Evolutionary conservation across 2,329 filamentous ascomycete genomes (phyloP), one percentile per base, ranked within the genome.

Genomic region (Hypoxylon sp.): DNA sequence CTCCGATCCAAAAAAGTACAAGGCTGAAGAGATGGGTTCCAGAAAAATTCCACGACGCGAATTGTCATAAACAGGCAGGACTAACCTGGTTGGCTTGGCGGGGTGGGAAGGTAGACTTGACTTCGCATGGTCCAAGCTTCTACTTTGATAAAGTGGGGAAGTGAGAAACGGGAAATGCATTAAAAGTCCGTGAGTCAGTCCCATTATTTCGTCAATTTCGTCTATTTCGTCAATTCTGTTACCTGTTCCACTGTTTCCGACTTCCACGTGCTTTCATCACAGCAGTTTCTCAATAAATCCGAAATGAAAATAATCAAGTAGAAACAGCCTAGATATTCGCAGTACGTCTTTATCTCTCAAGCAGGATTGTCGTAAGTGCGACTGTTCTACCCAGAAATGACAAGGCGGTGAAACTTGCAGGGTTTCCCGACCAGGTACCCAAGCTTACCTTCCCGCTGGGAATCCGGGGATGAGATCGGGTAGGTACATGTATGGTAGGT

Each of bases 11-110:
- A 14, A 53, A 64, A 55, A 42, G 54, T 63, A 63, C 64, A 68
- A 65, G 64, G 64, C 61, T 68, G 64, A 68, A 46, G 31, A 55
- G 46, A 50, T 44, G 54, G 22, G 60, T 67, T 70, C 64, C 59
- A 68, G 68, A 70, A 70, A 67, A 64, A 51, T 54, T 62, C 64
- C 58, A 65, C 35, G 46, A 27, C 40, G 48, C 51, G 27, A 63
- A 27, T 27, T 67, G 48, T 63, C 59, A 68, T 63, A 58, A 64
- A 17, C 27, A 53, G 53, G 42, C 17, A 55, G 37, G 40, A 54
- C 37, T n/a, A 42, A 22, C 33, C 22, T 20, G 20, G 44, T 40
- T 22, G 40, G 40, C 40, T 44, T 44, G 40, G 40, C 27, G 46
- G 46, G 46, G 25, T 30, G 46, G 46, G 46, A 50, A 27, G 25